These are phyloP conservation scores for Vanderwaltozyma verrucispora DNA, from an alignment of 805 yeast species.

Conservation along the genomic window DNA sequence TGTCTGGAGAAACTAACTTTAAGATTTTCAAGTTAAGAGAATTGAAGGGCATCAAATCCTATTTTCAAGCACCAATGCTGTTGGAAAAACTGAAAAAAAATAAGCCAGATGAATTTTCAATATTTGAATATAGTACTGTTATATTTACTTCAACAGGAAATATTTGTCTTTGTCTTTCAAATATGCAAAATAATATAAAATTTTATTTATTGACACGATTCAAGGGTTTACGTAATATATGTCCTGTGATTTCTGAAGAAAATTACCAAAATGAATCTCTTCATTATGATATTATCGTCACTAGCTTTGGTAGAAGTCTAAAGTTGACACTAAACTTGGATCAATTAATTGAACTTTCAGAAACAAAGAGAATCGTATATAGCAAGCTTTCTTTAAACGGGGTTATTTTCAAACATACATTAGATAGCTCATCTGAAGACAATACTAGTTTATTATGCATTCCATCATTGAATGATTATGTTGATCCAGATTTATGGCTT, in stretches of 20 bases:
- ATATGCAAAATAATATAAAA: slow-evolving; percentile 5
- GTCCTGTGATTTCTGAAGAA: slow-evolving; percentile 2
- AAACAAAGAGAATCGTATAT: neutral
- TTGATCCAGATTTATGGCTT: slow-evolving; percentile 11
- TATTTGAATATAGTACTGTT: slow-evolving; percentile 13
- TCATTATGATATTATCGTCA: slow-evolving; percentile 10
- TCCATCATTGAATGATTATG: slow-evolving; percentile 1
- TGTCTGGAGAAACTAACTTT: slow-evolving; percentile 23
- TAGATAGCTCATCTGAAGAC: slow-evolving; percentile 15
- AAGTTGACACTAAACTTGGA: slow-evolving; percentile 9
- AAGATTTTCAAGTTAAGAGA: slow-evolving; percentile 3
- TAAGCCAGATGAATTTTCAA: slow-evolving; percentile 2
- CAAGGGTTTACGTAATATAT: slow-evolving; percentile 19
- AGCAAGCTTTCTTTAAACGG: slow-evolving; percentile 5
- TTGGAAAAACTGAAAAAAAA: slow-evolving; percentile 9
- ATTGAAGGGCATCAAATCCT: slow-evolving; percentile 12
- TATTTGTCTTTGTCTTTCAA: slow-evolving; percentile 12
- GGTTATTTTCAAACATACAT: slow-evolving; percentile 10
- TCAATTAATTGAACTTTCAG: slow-evolving; percentile 3
- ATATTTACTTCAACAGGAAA: slow-evolving; percentile 18
- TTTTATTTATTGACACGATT: slow-evolving; percentile 20
- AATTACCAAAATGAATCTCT: neutral
- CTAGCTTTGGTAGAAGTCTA: slow-evolving; percentile 17
- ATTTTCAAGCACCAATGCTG: slow-evolving; percentile 14
- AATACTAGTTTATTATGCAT: slow-evolving; percentile 6